Evolutionary conservation across 192 early-diverging fungal genomes (phyloP).

Genomic region (Diversispora eburnea): DNA sequence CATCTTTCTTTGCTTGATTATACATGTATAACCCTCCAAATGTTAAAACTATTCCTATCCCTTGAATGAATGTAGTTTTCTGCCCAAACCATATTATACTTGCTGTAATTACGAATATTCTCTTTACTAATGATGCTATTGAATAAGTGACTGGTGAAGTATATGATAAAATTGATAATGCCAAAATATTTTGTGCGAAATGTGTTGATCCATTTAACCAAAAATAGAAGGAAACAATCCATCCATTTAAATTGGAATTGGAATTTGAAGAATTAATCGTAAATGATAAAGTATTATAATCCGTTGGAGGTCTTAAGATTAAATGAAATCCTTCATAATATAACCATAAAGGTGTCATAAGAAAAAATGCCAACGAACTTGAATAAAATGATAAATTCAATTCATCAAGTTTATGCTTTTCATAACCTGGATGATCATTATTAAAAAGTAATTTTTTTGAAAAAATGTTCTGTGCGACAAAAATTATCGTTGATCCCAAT

Average conservation of each 20-base stretch:
- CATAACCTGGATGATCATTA: conserved; percentile 24
- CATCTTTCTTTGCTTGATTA: conserved; percentile 72
- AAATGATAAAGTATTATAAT: too few relatives aligned
- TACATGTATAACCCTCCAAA: conserved; percentile 85
- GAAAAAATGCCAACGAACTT: conserved; percentile 62
- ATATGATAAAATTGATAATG: conserved; percentile 71
- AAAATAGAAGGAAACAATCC: conserved; percentile 51
- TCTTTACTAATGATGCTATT: conserved; percentile 80
- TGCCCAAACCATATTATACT: conserved; percentile 83
- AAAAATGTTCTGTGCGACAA: conserved; percentile 86
- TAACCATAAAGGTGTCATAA: conserved; percentile 81
- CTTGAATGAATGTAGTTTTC: conserved; percentile 61
- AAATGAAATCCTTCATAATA: conserved; percentile 64
- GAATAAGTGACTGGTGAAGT: conserved; percentile 86
- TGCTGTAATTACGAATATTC: conserved; percentile 86
- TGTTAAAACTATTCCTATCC: conserved; percentile 70
- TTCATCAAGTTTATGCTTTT: conserved; percentile 74
- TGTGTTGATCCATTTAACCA: conserved; percentile 76
- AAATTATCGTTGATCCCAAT: conserved; percentile 70
- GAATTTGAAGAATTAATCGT: too few relatives aligned
- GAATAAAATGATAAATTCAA: conserved; percentile 84
- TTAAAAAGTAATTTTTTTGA: conserved; percentile 74
- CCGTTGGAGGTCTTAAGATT: conserved; percentile 1
- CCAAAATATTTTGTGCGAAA: conserved; percentile 78
- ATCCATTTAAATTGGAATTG: conserved; percentile 17